Base-by-base conservation (phyloP, 2,329 filamentous ascomycete genomes). In the Penicillium occitanis region DNA sequence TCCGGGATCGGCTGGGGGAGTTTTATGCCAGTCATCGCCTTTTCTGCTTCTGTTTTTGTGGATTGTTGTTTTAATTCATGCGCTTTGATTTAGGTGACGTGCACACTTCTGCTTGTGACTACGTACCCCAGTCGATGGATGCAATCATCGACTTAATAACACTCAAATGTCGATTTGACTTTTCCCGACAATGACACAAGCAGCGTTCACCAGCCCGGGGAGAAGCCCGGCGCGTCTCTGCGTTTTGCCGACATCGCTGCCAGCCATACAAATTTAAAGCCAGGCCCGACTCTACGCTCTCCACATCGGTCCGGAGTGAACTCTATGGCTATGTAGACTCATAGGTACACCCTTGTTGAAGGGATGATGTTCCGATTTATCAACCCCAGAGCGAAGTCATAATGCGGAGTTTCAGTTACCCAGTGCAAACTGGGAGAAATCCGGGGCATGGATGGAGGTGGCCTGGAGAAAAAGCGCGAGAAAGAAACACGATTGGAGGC, bases 1-100 rank as follows among this genome's bases (percentile, higher is more conserved):
- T 58, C 64, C 17, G 64, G 64, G 60, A 69, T 69, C 42, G 62
- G 62, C 51, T 57, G 51, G 30, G 51, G 51, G 8, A 57, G 30
- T n/a, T 55, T 35, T 42, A 60, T 25, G 25, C 11, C 13, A 14
- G 13, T 37, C 35, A 37, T 37, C 10, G 0, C 4, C 40, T 17
- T 42, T 11, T 10, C 10, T 11, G 2, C 10, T 35, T 35, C 17
- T n/a, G 4, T n/a, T n/a, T 42, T 10, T 14, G 11, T 3, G 11
- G 35, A 42, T 42, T n/a, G 14, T 5, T 22, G 46, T 25, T 53
- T 30, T 8, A 1, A n/a, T n/a, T 28, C 25, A 11, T 55, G 50
- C 28, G 28, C n/a, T 30, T 13, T 57, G 30, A 10, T 35, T 13
- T 10, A 14, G 30, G n/a, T 57, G 30, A 8, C 28, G 30, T 17